A percentile compares a stretch with the other conserved stretches of the same genome.
phyloP scores from a whole-genome alignment of 1,284 basidiomycete species.

The Laetiporus sulphureus region DNA sequence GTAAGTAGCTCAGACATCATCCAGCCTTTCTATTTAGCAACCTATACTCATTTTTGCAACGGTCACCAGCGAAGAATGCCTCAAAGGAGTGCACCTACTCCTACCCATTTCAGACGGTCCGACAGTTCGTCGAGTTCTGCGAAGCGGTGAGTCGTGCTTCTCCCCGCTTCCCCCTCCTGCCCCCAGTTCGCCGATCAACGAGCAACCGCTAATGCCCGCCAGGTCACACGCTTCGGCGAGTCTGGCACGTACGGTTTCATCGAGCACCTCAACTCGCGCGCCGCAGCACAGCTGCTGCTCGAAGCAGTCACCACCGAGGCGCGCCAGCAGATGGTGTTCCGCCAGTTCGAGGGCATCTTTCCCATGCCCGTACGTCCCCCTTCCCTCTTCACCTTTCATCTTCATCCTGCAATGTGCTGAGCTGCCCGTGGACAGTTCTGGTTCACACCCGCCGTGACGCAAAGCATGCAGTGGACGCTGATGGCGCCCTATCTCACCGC shows the following conservation, averaged over 20 bases:
- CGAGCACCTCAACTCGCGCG: conserved; percentile 53
- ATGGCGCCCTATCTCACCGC: conserved; percentile 49
- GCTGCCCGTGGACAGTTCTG: conserved; percentile 20
- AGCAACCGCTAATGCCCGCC: too few species aligned
- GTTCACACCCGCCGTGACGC: conserved; percentile 48
- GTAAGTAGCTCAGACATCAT: conserved; percentile 14
- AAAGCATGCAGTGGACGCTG: conserved; percentile 58
- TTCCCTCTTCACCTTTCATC: background rate
- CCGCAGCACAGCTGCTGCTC: conserved; percentile 47
- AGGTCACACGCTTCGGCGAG: conserved; percentile 52
- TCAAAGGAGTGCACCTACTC: conserved; percentile 53
- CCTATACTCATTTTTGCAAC: background rate
- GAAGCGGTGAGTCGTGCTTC: conserved; percentile 25
- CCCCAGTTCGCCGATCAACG: background rate
- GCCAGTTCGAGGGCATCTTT: conserved; percentile 58
- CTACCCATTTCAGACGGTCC: conserved; percentile 54
- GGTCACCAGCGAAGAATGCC: conserved; percentile 21
- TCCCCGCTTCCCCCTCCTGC: background rate
- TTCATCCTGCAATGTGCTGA: background rate
- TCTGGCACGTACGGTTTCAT: conserved; percentile 58
- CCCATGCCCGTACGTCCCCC: conserved; percentile 43
- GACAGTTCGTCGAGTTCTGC: conserved; percentile 57
- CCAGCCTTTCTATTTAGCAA: conserved; percentile 9
- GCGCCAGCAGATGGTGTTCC: conserved; percentile 63
- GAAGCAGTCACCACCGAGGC: conserved; percentile 60